phyloP scores from a whole-genome alignment of 2,329 filamentous ascomycete genomes.

The Talaromyces verruculosus region DNA sequence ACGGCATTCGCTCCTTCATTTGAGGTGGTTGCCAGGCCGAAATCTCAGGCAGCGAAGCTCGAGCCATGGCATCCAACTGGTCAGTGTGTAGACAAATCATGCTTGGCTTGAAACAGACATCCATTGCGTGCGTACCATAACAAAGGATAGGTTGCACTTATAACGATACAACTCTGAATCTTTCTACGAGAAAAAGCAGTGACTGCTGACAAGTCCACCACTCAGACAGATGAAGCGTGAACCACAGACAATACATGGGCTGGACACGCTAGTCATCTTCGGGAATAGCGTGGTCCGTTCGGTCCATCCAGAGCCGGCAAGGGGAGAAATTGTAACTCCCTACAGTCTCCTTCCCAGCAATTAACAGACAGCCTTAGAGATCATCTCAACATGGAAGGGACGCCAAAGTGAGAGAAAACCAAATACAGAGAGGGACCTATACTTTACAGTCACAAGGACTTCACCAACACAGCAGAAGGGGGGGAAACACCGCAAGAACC shows the following conservation, averaged over 20 bases:
- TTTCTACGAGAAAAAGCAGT: not conserved
- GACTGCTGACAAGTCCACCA: not conserved
- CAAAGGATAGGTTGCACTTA: not conserved
- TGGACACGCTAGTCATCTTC: not conserved
- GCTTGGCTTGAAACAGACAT: not conserved
- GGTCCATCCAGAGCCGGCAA: not conserved
- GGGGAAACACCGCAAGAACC: not conserved
- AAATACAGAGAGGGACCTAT: not conserved
- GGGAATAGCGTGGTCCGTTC: not conserved
- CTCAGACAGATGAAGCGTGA: not conserved
- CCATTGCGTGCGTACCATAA: not conserved
- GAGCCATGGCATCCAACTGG: not conserved
- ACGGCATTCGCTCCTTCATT: not conserved
- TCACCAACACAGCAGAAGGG: not conserved
- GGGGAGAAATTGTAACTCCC: slow-evolving; percentile 9
- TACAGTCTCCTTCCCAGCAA: not conserved
- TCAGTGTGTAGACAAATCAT: not conserved
- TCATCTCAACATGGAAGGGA: not conserved
- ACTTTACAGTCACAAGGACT: not conserved
- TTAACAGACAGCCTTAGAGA: not conserved
- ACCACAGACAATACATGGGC: not conserved
- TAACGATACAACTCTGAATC: not conserved
- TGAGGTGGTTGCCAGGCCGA: not conserved
- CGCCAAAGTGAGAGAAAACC: not conserved
- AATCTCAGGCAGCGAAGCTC: slow-evolving; percentile 4